phyloP scores from a whole-genome alignment of 768 basidiomycete genomes.

The Lentinus brumalis region DNA sequence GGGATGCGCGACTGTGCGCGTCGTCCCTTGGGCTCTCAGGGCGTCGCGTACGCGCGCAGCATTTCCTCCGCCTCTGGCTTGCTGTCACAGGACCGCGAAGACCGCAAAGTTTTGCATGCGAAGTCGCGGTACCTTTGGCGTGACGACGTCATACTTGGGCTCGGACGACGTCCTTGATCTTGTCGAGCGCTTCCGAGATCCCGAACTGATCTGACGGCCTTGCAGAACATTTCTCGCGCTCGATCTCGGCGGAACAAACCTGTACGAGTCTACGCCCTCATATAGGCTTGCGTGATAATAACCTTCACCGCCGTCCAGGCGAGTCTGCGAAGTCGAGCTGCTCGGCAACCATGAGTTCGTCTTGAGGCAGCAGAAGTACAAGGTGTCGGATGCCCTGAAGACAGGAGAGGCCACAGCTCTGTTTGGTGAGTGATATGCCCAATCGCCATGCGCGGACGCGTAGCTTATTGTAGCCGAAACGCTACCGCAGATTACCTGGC shows the following conservation, averaged over 20 bases:
- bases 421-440: conserved; percentile 60
- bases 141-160: background rate
- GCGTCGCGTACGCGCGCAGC: background rate
- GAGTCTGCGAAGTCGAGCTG: conserved; percentile 93
- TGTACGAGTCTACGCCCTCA: conserved; percentile 55
- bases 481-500: conserved; percentile 85
- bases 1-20: background rate
- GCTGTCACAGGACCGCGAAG: conserved; percentile 1
- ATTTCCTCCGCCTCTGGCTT: background rate
- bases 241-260: conserved; percentile 96
- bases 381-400: conserved; percentile 91
- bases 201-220: conserved; percentile 1
- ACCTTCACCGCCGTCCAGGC: conserved; percentile 46
- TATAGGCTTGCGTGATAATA: background rate
- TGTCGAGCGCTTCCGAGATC: background rate
- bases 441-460: background rate
- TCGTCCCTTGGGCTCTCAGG: background rate
- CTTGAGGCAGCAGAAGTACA: conserved; percentile 94
- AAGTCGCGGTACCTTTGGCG: background rate
- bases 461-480: conserved; percentile 1
- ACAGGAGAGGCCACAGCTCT: conserved; percentile 85
- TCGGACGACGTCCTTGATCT: background rate
- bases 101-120: background rate
- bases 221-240: conserved; percentile 91
- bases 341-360: conserved; percentile 87